Evolutionary conservation across 805 yeast species (phyloP), one percentile per base, ranked within the genome.

Genomic region (Henningerozyma blattae): DNA sequence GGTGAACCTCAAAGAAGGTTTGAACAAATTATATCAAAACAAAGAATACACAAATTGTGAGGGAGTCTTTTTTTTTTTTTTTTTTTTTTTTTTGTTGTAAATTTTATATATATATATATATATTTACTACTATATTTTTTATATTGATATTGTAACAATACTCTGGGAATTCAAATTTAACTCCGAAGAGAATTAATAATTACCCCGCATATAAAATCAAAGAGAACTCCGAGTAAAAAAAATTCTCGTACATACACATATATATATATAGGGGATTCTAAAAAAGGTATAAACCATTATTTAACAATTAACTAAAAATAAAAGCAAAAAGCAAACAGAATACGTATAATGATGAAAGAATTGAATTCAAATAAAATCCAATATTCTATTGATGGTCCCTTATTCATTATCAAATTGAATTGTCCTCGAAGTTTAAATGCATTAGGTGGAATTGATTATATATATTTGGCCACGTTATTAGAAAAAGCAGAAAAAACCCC

Each of bases 401-500:
- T 68, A 26, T 67, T 77, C 33, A 65, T 79, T 42, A 83, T 85
- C 53, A 75, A 77, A 6, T 57, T 85, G 22, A 73, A 76, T 45
- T 61, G 70, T 26, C 83, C 93, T 17, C 44, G 62, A 27, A 63
- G 65, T 25, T 60, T 73, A 45, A 84, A 84, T 54, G 81, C 94
- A 1, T 57, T 84, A 48, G 68, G 72, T 30, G 74, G 73, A 27
- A 68, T 64, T 5, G 84, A 82, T 43, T 82, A 78, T 52, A 59
- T 72, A 25, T 56, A 67, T 35, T 55, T 84, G 33, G 83, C 78
- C 2, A 64, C 69, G 36, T 59, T 68, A 10, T 57, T 85, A 10
- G 73, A 73, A 42, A 50, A 64, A 38, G 86, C 94, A 0, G 77
- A 81, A 38, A 51, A 59, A 4, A 77, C 81, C 37, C 72, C 72